Percentiles rank a stretch among this genome's conserved stretches.
phyloP scores from a whole-genome alignment of 768 basidiomycete genomes.

The Xerocomellus chrysenteron region DNA sequence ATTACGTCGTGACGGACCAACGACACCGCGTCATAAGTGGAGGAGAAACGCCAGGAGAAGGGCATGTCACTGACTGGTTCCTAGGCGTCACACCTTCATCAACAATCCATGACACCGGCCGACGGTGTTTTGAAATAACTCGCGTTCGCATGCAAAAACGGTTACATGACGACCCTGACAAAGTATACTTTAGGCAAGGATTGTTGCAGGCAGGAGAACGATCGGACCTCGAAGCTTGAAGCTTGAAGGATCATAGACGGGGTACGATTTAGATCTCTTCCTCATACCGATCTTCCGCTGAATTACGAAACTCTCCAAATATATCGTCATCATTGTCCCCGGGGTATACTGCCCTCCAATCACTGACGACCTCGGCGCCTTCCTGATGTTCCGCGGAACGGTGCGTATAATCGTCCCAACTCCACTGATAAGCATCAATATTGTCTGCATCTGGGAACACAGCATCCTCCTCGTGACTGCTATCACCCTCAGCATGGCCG shows the following conservation, averaged over 20 bases:
- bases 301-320: constrained; percentile 16
- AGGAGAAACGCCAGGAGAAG: not conserved
- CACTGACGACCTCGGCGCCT: constrained; percentile 40
- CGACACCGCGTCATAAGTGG: constrained; percentile 23
- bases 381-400: constrained; percentile 11
- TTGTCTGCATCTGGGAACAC: constrained; percentile 23
- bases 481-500: constrained; percentile 24
- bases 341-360: constrained; percentile 45
- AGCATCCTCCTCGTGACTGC: constrained; percentile 22
- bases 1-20: constrained; percentile 17
- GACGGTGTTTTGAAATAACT: not conserved
- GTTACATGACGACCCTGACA: constrained; percentile 2
- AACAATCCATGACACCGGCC: not conserved
- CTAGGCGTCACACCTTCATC: not conserved
- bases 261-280: constrained; percentile 26
- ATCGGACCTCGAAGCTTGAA: not conserved
- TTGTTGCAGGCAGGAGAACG: not conserved
- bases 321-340: constrained; percentile 16
- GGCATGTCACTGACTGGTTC: not conserved
- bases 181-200: not conserved
- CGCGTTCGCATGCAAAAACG: constrained; percentile 2
- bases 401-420: constrained; percentile 13
- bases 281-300: constrained; percentile 28
- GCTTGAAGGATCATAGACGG: not conserved
- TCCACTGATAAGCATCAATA: constrained; percentile 14